phyloP scores from a whole-genome alignment of 805 yeast species.

The Cyberlindnera petersonii region DNA sequence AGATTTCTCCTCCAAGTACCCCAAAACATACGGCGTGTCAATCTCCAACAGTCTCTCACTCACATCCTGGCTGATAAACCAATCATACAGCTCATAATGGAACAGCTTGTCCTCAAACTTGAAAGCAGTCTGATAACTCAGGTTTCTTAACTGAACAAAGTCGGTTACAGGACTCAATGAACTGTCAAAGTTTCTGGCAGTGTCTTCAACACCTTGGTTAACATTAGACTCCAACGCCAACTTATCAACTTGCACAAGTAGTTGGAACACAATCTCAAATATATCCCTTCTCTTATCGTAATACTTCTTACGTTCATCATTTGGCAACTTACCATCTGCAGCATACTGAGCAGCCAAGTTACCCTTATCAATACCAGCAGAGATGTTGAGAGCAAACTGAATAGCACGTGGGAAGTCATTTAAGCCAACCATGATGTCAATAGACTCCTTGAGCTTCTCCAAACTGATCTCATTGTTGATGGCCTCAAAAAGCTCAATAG shows the following conservation, averaged over 20 bases:
- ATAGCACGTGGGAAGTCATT: slow-evolving; percentile 84
- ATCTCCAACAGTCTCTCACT: slow-evolving; percentile 75
- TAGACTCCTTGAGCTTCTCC: slow-evolving; percentile 79
- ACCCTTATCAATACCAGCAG: slow-evolving; percentile 61
- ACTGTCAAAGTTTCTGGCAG: slow-evolving; percentile 10
- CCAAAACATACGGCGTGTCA: slow-evolving; percentile 75
- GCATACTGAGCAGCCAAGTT: slow-evolving; percentile 55
- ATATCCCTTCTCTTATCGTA: slow-evolving; percentile 53
- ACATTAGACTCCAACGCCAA: slow-evolving; percentile 42
- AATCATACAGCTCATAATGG: slow-evolving; percentile 88
- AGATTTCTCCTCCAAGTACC: slow-evolving; percentile 69
- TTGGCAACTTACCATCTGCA: slow-evolving; percentile 44
- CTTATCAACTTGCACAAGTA: slow-evolving; percentile 68
- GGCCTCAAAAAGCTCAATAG: slow-evolving; percentile 71
- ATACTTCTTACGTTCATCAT: slow-evolving; percentile 48
- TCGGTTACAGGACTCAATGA: slow-evolving; percentile 24
- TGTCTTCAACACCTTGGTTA: slow-evolving; percentile 14
- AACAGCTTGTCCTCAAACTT: slow-evolving; percentile 76
- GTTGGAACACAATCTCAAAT: slow-evolving; percentile 71
- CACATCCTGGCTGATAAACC: slow-evolving; percentile 78
- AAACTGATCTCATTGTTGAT: slow-evolving; percentile 74
- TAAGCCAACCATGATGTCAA: slow-evolving; percentile 69
- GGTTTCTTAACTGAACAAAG: slow-evolving; percentile 55
- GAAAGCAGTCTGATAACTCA: slow-evolving; percentile 71
- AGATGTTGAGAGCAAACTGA: slow-evolving; percentile 72